These are phyloP conservation scores for Scedosporium aurantiacum DNA, from an alignment of 2,329 filamentous ascomycete species.

Conservation along the genomic window DNA sequence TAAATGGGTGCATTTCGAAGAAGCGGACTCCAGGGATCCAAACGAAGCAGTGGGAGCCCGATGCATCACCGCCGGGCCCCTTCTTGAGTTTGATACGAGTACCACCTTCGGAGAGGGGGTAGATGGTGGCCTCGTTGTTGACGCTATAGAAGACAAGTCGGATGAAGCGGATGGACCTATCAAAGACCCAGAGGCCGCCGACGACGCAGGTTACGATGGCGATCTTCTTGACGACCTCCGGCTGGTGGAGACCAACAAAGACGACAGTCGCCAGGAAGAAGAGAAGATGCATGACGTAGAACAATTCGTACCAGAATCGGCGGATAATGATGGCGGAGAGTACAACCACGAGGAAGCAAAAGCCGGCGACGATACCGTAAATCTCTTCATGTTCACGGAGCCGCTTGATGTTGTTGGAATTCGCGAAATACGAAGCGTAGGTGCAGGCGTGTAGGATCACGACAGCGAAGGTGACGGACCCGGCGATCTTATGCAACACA, in stretches of 20 bases:
- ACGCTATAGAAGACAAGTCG: conserved; percentile 32
- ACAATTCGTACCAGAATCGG: conserved; percentile 42
- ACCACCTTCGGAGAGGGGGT: conserved; percentile 40
- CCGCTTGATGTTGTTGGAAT: conserved; percentile 14
- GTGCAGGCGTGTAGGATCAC: conserved; percentile 33
- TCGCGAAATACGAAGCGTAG: conserved; percentile 31
- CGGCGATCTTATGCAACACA: conserved; percentile 42
- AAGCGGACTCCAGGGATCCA: conserved; percentile 49
- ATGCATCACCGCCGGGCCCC: conserved; percentile 30
- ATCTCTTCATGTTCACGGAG: conserved; percentile 29
- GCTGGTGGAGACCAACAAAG: conserved; percentile 40
- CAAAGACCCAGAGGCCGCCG: conserved; percentile 36
- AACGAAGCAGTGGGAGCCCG: conserved; percentile 52
- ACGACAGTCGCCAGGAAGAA: conserved; percentile 38
- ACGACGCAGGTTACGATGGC: conserved; percentile 30
- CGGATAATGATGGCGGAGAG: conserved; percentile 31
- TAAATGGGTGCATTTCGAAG: conserved; percentile 54
- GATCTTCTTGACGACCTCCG: conserved; percentile 28
- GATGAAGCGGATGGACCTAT: conserved; percentile 35
- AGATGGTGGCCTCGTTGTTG: conserved; percentile 41
- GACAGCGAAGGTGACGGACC: conserved; percentile 35
- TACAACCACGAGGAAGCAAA: conserved; percentile 32
- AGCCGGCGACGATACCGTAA: conserved; percentile 36
- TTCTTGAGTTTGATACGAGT: conserved; percentile 44
- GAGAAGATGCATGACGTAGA: conserved; percentile 40